Base-by-base conservation (phyloP, 176 grass and related monocot species). In the Avena sativa region DNA sequence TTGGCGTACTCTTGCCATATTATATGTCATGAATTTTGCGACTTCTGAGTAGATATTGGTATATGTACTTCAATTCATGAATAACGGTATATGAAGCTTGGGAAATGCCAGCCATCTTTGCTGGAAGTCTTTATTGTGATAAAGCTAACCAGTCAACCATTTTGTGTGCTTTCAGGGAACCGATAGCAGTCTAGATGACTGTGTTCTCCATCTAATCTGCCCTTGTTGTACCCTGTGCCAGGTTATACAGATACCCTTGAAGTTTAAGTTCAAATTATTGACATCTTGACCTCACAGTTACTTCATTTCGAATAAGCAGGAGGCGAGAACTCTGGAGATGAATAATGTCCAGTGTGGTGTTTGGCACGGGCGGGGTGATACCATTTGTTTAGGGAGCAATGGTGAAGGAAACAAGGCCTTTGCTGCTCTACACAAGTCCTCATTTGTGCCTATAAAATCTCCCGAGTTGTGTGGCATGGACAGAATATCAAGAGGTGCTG, bases 301-400 rank as follows among this genome's bases (percentile, higher is more conserved):
- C 62, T 80, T 65, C 14, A 28, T 61, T 86, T 87, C 71, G 76
- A 89, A 71, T 85, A 78, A 87, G 43, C 85, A 99, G 97, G 97
- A 99, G 81, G 93, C 94, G 4, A 93, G 94, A 74, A 99, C 94
- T 12, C 82, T 99, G 74, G 97, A 99, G 89, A 99, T 96, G 91
- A 99, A 99, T 73, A 96, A 99, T 85, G 97, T 99, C 53, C 97
- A 99, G 17, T 89, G 89, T 71, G 94, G 97, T 59, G 79, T 99
- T 47, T 99, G 97, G 97, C 97, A 99, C 21, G 97, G 97, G 49
- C 87, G 97, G 49, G 94, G 97, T 53, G 97, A 99, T 70, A 92
- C 97, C 48, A 93, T 94, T 87, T 99, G 91, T 79, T 90, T 99
- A 89, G 89, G 91, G 25, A 87, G 83, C 74, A 90, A 72, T 0